Conservation (phyloP, 2,329 filamentous ascomycete species). For the Pseudocercospora musae region DNA sequence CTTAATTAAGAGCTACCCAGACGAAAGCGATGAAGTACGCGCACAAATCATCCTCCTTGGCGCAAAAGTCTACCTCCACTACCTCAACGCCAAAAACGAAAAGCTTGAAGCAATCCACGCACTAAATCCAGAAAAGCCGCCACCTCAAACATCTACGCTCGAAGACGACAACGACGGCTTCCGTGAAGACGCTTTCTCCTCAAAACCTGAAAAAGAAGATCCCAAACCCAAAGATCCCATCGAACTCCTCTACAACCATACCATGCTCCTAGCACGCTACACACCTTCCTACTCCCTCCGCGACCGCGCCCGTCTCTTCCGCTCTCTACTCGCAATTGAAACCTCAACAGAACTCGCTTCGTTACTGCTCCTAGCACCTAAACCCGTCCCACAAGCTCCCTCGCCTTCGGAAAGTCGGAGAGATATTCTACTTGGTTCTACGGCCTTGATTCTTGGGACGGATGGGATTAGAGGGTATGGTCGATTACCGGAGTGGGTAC, state of each 20-base stretch:
- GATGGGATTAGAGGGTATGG: conserved; percentile 68
- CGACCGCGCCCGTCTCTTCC: conserved; percentile 85
- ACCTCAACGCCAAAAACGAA: conserved; percentile 63
- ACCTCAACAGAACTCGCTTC: conserved; percentile 77
- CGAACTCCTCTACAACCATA: conserved; percentile 76
- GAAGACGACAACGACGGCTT: conserved; percentile 26
- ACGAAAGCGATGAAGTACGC: conserved; percentile 82
- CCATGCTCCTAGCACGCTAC: conserved; percentile 80
- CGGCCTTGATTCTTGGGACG: conserved; percentile 78
- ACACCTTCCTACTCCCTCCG: conserved; percentile 93
- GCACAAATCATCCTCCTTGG: conserved; percentile 87
- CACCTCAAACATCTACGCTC: conserved; percentile 16
- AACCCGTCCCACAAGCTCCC: conserved; percentile 85
- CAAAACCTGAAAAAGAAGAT: conserved; percentile 11
- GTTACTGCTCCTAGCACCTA: conserved; percentile 86
- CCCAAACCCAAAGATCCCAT: conserved; percentile 61
- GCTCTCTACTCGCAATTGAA: conserved; percentile 73
- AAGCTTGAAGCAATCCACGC: conserved; percentile 35
- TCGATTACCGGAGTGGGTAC: conserved; percentile 78
- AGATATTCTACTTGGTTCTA: conserved; percentile 69
- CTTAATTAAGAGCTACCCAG: conserved; percentile 76
- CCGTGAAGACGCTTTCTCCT: conserved; percentile 25
- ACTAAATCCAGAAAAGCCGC: conserved; percentile 14
- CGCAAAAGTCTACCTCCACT: conserved; percentile 93
- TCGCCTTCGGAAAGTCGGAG: conserved; percentile 83